Conservation (phyloP, 176 grass and related monocot species). For the Raddia guianensis region DNA sequence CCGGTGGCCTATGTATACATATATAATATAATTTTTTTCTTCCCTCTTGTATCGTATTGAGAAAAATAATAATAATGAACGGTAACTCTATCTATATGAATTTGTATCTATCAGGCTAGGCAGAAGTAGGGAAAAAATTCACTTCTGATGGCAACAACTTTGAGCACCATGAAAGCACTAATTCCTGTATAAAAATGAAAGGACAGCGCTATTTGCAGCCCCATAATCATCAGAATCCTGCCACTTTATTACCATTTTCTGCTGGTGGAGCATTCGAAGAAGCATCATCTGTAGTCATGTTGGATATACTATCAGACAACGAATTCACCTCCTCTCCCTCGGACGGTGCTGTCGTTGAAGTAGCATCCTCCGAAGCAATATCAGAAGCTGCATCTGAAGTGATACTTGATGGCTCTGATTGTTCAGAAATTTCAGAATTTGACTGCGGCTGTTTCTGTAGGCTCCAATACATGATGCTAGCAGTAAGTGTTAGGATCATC, state of each 20-base stretch:
- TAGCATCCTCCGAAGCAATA: conserved; percentile 66
- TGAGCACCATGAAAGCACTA: conserved; percentile 22
- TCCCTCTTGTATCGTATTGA: conserved; percentile 17
- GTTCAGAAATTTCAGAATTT: conserved; percentile 49
- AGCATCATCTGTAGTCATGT: conserved; percentile 60
- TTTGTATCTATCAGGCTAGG: conserved; percentile 51
- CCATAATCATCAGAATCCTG: conserved; percentile 40
- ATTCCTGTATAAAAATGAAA: conserved; percentile 43
- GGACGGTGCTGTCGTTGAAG: conserved; percentile 65
- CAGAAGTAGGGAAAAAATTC: conserved; percentile 44
- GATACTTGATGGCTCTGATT: conserved; percentile 63
- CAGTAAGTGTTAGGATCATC: conserved; percentile 95
- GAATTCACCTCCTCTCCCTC: conserved; percentile 73
- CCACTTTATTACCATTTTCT: conserved; percentile 55
- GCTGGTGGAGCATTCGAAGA: conserved; percentile 43
- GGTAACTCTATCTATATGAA: conserved; percentile 44
- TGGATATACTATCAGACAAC: conserved; percentile 52
- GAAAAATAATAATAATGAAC: conserved; percentile 49
- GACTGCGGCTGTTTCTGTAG: conserved; percentile 67
- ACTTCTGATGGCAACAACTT: conserved; percentile 44
- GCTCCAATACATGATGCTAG: conserved; percentile 96
- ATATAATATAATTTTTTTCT: neutral
- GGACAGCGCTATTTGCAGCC: neutral
- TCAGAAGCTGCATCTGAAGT: conserved; percentile 66
- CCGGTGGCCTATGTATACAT: conserved; percentile 13